Conservation (phyloP, 768 basidiomycete species). For the Lepiota subincarnata region DNA sequence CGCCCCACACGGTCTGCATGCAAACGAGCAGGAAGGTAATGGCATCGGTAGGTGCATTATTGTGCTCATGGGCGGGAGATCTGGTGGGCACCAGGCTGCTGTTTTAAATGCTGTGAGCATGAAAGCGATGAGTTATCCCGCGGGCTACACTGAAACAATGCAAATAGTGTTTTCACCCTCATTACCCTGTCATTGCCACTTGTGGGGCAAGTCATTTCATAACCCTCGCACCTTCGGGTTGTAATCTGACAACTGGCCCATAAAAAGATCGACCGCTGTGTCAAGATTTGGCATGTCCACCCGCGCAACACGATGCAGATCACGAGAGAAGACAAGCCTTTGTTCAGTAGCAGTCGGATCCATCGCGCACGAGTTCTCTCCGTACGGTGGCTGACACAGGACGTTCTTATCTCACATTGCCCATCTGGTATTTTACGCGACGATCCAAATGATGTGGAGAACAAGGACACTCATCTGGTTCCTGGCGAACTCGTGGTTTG, state of each 20-base stretch:
- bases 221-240: no score
- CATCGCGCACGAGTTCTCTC: slow-evolving; percentile 65
- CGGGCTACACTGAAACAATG: neutral
- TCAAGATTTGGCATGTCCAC: slow-evolving; percentile 73
- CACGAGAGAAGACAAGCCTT: slow-evolving; percentile 67
- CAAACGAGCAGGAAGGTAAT: slow-evolving; percentile 54
- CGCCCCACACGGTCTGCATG: slow-evolving; percentile 64
- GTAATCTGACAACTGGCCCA: neutral
- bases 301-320: slow-evolving; percentile 27
- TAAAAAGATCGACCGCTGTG: slow-evolving; percentile 60
- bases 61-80: slow-evolving; percentile 64
- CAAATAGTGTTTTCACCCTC: slow-evolving; percentile 62
- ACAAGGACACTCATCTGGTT: slow-evolving; percentile 28
- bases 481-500: slow-evolving; percentile 56
- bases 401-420: slow-evolving; percentile 52
- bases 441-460: slow-evolving; percentile 19
- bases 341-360: slow-evolving; percentile 64
- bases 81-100: slow-evolving; percentile 70
- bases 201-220: slow-evolving; percentile 68
- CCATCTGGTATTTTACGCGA: slow-evolving; percentile 46
- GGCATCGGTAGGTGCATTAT: slow-evolving; percentile 62
- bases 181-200: slow-evolving; percentile 65
- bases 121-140: slow-evolving; percentile 1
- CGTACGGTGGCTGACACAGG: slow-evolving; percentile 57
- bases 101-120: slow-evolving; percentile 58